phyloP scores from a whole-genome alignment of 306 rosid species.

The Dryas octopetala region DNA sequence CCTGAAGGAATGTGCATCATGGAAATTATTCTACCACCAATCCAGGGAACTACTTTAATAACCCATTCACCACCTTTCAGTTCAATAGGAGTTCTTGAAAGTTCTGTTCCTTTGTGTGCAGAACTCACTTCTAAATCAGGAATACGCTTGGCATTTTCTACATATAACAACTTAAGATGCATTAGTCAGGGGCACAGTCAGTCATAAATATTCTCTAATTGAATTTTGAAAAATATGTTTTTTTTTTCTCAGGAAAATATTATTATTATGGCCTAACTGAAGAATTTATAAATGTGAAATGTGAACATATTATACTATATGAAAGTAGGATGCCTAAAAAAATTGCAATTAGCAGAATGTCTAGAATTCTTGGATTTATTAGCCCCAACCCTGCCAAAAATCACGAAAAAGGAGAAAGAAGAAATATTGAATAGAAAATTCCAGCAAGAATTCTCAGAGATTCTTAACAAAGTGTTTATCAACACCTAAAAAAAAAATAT shows the following conservation, averaged over 20 bases:
- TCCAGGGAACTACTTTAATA: constrained; percentile 85
- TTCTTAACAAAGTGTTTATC: not conserved
- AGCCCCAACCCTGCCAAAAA: too few relatives aligned
- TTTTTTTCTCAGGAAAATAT: not conserved
- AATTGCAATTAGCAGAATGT: too few relatives aligned
- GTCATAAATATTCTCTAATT: not conserved
- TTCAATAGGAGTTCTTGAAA: constrained; percentile 69
- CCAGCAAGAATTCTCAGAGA: not conserved
- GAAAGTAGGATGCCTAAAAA: not conserved
- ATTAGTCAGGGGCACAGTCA: constrained; percentile 21
- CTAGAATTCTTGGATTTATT: too few relatives aligned
- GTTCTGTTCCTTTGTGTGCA: constrained; percentile 59
- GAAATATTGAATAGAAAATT: not conserved
- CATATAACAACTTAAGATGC: constrained; percentile 11
- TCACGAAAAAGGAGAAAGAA: not conserved
- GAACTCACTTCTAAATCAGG: constrained; percentile 64
- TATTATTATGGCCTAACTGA: too few relatives aligned
- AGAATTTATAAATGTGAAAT: too few relatives aligned
- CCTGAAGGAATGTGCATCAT: constrained; percentile 86
- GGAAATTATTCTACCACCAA: constrained; percentile 91
- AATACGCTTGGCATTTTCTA: constrained; percentile 67
- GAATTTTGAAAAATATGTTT: not conserved
- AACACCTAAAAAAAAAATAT: not conserved
- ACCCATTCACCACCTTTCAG: constrained; percentile 70
- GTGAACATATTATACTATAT: not conserved